phyloP scores from a whole-genome alignment of 805 yeast genomes.

The Saccharomycopsis malanga region DNA sequence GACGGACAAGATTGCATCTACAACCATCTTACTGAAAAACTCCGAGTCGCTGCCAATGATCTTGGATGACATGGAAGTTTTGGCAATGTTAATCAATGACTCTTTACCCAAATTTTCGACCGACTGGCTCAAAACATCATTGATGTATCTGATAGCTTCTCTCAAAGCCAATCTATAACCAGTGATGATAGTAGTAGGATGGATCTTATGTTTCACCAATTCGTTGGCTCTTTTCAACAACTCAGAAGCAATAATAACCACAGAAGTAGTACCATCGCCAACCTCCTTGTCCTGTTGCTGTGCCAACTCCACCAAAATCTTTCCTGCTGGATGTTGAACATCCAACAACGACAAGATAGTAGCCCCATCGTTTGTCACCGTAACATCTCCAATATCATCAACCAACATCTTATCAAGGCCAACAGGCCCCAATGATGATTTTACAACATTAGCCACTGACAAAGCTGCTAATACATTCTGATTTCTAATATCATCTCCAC shows the following conservation, averaged over 20 bases:
- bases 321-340: constrained; percentile 98
- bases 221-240: constrained; percentile 88
- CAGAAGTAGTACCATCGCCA: constrained; percentile 98
- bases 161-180: constrained; percentile 91
- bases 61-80: constrained; percentile 94
- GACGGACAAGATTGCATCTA: constrained; percentile 92
- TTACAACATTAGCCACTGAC: constrained; percentile 87
- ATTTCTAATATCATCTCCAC: constrained; percentile 94
- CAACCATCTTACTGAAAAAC: constrained; percentile 84
- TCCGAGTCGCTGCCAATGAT: constrained; percentile 92
- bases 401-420: constrained; percentile 98
- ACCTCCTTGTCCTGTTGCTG: constrained; percentile 98
- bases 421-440: constrained; percentile 94
- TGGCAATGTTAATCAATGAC: constrained; percentile 83
- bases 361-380: constrained; percentile 98
- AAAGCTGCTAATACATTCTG: constrained; percentile 96
- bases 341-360: constrained; percentile 85
- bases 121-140: constrained; percentile 73
- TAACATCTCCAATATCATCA: constrained; percentile 98
- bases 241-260: constrained; percentile 93
- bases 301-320: constrained; percentile 91
- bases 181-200: constrained; percentile 95
- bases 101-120: constrained; percentile 78
- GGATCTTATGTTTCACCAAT: constrained; percentile 85
- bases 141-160: constrained; percentile 83